Base-by-base conservation (phyloP, 371 early-diverging fungal genomes). In the Rhizomucor pusillus region DNA sequence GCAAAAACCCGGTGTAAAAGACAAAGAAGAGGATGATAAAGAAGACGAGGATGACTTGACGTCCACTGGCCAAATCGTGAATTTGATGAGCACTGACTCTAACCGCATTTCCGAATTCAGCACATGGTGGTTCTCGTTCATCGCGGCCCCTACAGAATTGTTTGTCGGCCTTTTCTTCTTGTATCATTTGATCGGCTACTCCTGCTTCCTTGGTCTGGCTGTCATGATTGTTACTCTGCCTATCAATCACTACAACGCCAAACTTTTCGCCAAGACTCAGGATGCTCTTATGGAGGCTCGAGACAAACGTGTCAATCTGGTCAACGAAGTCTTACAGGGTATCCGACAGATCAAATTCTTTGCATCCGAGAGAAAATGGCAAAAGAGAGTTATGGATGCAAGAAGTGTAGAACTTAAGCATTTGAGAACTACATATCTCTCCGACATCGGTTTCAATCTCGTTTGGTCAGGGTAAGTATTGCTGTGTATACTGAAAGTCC, bases 1-100 rank as follows among this genome's bases (percentile, higher is more conserved):
- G 5, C 45, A 56, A 0, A 37, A 50, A 7, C 41, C 25, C 1
- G 48, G 22, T 41, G 16, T 37, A 22, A 48, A 41, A 14, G 48
- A 25, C 9, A 48, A 46, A 0, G 65, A 52, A 20, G 44, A 58
- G n/a, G 57, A 59, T 0, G 66, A 67, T 22, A 66, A 72, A 5
- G 53, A 58, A 39, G 59, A 63, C 3, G 65, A 66, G 13, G 69
- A 67, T 33, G 56, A 65, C 1, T 64, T 66, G 5, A 68, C 80
- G n/a, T 70, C 73, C 1, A 67, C 79, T 4, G 95, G 95, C 20
- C 84, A 82, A 22, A 79, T 95, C 50, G 88, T 89, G 59, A 95
- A 90, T 62, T 60, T 96, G 51, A 87, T 94, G 67, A 87, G 93
- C n/a, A 87, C 92, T 1, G 95, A 96, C 58, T 62, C 87, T 5